Base-by-base conservation (phyloP, 2,329 filamentous ascomycete genomes). In the Paecilomyces sp. region DNA sequence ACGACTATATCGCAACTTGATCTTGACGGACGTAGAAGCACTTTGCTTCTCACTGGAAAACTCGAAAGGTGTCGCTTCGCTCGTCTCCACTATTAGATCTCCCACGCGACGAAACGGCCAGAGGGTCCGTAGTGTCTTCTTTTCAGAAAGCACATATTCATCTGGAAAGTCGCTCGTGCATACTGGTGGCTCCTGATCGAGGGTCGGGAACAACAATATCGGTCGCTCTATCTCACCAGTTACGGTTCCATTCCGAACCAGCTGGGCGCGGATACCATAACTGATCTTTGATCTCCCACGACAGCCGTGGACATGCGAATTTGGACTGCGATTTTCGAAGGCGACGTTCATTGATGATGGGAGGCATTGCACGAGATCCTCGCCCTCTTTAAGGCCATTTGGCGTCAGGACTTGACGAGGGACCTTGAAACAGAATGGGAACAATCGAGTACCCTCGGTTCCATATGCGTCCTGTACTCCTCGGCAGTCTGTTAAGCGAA, bases 81-180 rank as follows among this genome's bases (percentile, higher is more conserved):
- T 54, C 11, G 55, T 54, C 41, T 60, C 55, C 18, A 60, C 36
- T 25, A 25, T 36, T 12, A 60, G 24, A 15, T 18, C 18, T 2
- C 58, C 58, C 22, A 57, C 15, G 9, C 51, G 28, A 15, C 55
- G 58, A 24, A 57, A 57, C 2, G 52, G 18, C 8, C 50, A 47
- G 2, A 28, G 11, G 5, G 58, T 24, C 18, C 58, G 36, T 25
- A 60, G 11, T 9, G 47, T 36, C 11, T 52, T 41, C 11, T 30
- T 54, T 31, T 28, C 31, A 12, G 55, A 57, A 9, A 60, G 50
- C 13, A 24, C 25, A 12, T 60, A 60, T 22, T 60, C 55, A 1
- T 55, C 58, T 11, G 58, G 58, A 53, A 60, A 60, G 47, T 60
- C 58, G 11, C 30, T 47, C 15, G 58, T 60, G 50, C 58, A 60